Evolutionary conservation across 495 filamentous ascomycete species (phyloP).

Genomic region (Trichoderma reesei): DNA sequence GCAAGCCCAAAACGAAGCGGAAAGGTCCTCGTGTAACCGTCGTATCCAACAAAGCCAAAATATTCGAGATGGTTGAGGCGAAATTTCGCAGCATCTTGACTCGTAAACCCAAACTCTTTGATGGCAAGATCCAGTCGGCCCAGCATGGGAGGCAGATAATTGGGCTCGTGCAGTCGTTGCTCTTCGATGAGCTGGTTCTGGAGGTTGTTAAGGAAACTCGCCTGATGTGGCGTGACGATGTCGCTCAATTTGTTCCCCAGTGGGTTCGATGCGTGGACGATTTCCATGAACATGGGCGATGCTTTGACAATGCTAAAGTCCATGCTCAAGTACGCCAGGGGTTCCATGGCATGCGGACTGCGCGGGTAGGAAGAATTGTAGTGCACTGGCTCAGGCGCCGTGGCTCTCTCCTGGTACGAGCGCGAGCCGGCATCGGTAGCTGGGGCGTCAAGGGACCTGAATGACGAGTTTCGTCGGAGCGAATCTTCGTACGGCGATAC

Average conservation of each 20-base stretch:
- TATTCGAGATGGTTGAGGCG: constrained; percentile 37
- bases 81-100: constrained; percentile 37
- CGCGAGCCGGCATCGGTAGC: constrained; percentile 34
- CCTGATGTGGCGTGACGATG: constrained; percentile 27
- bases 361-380: constrained; percentile 37
- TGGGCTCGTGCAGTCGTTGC: constrained; percentile 40
- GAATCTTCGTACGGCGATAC: constrained; percentile 34
- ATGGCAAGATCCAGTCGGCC: constrained; percentile 38
- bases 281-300: constrained; percentile 40
- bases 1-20: constrained; percentile 38
- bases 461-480: constrained; percentile 40
- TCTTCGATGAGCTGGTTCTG: constrained; percentile 39
- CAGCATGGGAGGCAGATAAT: constrained; percentile 47
- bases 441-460: constrained; percentile 52
- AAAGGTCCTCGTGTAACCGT: constrained; percentile 34
- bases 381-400: constrained; percentile 34
- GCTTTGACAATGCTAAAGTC: constrained; percentile 46
- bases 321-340: constrained; percentile 46
- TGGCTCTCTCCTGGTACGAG: constrained; percentile 37
- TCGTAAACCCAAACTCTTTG: constrained; percentile 35
- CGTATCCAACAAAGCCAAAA: constrained; percentile 37
- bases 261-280: constrained; percentile 34
- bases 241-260: constrained; percentile 37
- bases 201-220: constrained; percentile 21
- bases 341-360: constrained; percentile 28